phyloP scores from a whole-genome alignment of 192 early-diverging fungal genomes.

The Hyaloraphidium curvatum region DNA sequence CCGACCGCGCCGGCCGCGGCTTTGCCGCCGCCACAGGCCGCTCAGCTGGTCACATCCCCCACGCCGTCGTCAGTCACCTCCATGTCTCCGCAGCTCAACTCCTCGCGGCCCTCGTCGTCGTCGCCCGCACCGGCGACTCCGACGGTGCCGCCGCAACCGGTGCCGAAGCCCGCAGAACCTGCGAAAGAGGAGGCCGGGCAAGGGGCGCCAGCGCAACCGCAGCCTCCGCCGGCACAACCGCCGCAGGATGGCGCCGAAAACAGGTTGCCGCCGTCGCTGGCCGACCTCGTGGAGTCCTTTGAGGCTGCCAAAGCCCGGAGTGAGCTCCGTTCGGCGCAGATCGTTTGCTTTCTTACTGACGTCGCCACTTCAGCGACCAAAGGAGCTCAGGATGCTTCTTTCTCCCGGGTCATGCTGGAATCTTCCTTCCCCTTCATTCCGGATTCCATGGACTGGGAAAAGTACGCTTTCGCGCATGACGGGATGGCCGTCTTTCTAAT shows the following conservation, averaged over 20 bases:
- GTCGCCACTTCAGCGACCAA: conserved; percentile 6
- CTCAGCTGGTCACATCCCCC: too few relatives aligned
- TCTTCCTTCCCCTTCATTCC: conserved; percentile 66
- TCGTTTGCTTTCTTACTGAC: conserved; percentile 7
- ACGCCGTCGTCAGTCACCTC: too few relatives aligned
- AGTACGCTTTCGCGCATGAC: conserved; percentile 19
- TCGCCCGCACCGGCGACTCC: conserved; percentile 7
- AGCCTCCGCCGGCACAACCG: background rate
- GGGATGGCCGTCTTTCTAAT: background rate
- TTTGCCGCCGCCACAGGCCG: too few relatives aligned
- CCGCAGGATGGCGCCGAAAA: conserved; percentile 24
- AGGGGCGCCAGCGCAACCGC: too few relatives aligned
- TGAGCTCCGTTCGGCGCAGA: conserved; percentile 7
- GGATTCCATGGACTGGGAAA: conserved; percentile 62
- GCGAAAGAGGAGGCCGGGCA: too few relatives aligned
- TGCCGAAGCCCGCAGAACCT: conserved; percentile 10
- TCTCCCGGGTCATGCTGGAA: conserved; percentile 57
- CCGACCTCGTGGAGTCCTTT: conserved; percentile 45
- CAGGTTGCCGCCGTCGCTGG: conserved; percentile 39
- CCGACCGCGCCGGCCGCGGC: too few relatives aligned
- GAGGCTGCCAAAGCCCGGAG: conserved; percentile 41
- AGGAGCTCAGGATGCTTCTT: conserved; percentile 14
- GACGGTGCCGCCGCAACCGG: conserved; percentile 7
- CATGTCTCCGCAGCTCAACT: too few relatives aligned
- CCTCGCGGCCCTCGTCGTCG: conserved; percentile 1